These are phyloP conservation scores for Solanum pinnatisectum DNA, from an alignment of 257 asterid genomes.

Conservation along the genomic window DNA sequence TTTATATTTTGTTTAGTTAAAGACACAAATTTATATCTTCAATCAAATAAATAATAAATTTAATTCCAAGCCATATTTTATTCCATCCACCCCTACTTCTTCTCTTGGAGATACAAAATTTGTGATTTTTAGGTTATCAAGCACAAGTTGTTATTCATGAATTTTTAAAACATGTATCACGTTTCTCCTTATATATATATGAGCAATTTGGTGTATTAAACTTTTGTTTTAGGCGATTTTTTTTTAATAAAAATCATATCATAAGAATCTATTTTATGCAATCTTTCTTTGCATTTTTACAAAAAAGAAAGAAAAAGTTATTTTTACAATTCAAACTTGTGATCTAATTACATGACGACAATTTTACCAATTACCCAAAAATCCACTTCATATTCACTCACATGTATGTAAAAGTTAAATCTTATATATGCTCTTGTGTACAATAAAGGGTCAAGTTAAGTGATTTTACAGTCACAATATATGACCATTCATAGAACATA, in stretches of 20 bases:
- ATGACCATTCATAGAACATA: constrained; percentile 23
- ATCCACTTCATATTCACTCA: not conserved
- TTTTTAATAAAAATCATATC: too few species aligned
- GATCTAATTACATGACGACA: not conserved
- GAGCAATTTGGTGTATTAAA: not conserved
- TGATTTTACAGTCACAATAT: constrained; percentile 7
- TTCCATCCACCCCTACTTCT: not conserved
- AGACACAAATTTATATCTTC: too few species aligned
- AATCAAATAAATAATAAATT: too few species aligned
- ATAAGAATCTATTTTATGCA: not conserved
- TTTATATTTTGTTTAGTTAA: too few species aligned
- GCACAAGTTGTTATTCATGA: not conserved
- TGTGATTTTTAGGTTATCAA: not conserved
- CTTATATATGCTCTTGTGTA: not conserved
- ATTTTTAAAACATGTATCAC: not conserved
- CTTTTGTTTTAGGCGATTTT: too few species aligned
- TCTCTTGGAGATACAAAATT: too few species aligned
- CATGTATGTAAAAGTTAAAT: not conserved
- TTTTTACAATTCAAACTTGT: not conserved
- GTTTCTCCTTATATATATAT: not conserved
- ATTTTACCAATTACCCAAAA: not conserved
- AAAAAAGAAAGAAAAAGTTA: not conserved
- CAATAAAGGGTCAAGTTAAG: not conserved
- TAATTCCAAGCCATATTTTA: not conserved
- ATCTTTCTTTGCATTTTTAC: too few species aligned